Evolutionary conservation across 2,329 filamentous ascomycete species (phyloP).

Genomic region (Bipolaris bicolor): DNA sequence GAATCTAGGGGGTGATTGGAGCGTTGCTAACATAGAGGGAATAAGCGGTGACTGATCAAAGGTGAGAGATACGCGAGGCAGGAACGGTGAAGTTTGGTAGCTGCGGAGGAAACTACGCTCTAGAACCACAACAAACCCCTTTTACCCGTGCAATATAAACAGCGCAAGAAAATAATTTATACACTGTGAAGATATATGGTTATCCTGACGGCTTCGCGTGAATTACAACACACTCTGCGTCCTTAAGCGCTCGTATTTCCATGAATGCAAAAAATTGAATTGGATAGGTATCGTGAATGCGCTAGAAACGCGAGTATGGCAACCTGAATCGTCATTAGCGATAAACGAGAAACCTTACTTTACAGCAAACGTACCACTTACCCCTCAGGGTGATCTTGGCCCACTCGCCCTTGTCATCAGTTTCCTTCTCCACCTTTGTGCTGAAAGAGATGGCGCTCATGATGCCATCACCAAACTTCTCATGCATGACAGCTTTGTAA

Average conservation of each 20-base stretch:
- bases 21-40: neutral
- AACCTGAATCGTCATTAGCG: conserved; percentile 47
- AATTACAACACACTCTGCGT: too few species aligned
- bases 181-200: neutral
- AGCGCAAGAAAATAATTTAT: neutral
- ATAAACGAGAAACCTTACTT: neutral
- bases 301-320: conserved; percentile 56
- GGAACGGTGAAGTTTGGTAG: neutral
- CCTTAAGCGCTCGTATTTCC: too few species aligned
- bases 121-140: neutral
- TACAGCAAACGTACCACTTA: conserved; percentile 69
- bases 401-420: conserved; percentile 83
- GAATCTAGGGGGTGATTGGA: too few species aligned
- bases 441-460: conserved; percentile 95
- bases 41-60: neutral
- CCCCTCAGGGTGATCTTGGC: conserved; percentile 82
- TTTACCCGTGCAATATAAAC: neutral
- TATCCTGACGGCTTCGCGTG: too few species aligned
- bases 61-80: neutral
- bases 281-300: neutral
- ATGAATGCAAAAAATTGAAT: neutral
- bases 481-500: conserved; percentile 93
- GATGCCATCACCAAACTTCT: conserved; percentile 82
- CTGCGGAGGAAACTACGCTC: neutral
- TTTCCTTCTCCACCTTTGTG: conserved; percentile 92